These are phyloP conservation scores for Ophiostoma ips DNA, from an alignment of 2,329 filamentous ascomycete genomes.

Conservation along the genomic window DNA sequence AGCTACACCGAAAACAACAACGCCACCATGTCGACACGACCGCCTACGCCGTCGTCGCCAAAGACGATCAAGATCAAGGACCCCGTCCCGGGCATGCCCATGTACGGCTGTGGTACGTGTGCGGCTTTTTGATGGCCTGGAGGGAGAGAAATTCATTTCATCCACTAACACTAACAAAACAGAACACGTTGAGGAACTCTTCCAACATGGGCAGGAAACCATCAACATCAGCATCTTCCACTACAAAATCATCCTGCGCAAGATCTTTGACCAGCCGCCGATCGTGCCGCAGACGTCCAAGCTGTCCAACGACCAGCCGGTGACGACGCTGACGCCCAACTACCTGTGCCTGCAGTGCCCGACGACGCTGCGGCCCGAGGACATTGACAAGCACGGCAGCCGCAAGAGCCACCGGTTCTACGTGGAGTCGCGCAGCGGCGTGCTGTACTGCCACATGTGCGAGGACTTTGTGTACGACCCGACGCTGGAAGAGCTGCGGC, in stretches of 20 bases:
- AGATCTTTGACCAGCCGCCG: conserved; percentile 53
- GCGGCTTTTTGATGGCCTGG: neutral
- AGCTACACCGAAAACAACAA: neutral
- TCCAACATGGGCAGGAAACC: conserved; percentile 46
- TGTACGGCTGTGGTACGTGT: conserved; percentile 54
- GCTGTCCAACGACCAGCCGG: conserved; percentile 37
- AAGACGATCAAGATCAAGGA: conserved; percentile 47
- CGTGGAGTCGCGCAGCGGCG: conserved; percentile 62
- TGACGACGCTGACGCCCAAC: conserved; percentile 51
- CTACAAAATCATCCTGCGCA: conserved; percentile 58
- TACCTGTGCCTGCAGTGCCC: conserved; percentile 64
- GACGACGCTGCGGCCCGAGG: conserved; percentile 50
- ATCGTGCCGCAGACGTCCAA: conserved; percentile 53
- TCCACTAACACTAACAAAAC: neutral
- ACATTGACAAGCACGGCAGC: conserved; percentile 51
- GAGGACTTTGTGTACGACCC: conserved; percentile 75
- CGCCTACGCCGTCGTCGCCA: conserved; percentile 37
- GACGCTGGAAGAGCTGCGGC: conserved; percentile 59
- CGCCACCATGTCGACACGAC: conserved; percentile 30
- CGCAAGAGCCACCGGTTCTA: conserved; percentile 63
- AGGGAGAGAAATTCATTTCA: neutral
- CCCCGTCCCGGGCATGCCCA: conserved; percentile 41
- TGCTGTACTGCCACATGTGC: conserved; percentile 69
- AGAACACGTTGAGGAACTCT: conserved; percentile 61
- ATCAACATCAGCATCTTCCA: conserved; percentile 56